Evolutionary conservation across 768 basidiomycete species (phyloP), one percentile per base, ranked within the genome.

Genomic region (Gloeophyllum trabeum): DNA sequence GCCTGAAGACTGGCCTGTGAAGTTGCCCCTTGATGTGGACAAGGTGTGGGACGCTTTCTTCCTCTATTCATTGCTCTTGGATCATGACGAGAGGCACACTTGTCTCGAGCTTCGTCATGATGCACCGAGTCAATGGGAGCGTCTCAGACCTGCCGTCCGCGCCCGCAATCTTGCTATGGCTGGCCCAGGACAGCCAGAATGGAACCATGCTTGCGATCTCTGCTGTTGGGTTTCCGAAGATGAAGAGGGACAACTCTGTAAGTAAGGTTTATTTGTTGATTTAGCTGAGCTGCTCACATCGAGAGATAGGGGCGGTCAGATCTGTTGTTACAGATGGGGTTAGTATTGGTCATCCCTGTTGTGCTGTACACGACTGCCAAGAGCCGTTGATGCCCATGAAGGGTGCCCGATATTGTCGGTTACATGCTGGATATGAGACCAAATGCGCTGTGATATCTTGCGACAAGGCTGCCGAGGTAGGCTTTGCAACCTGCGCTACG

Each of bases 291-390:
- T n/a, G n/a, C n/a, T n/a, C n/a, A n/a, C n/a, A n/a, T n/a, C n/a
- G n/a, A n/a, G n/a, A n/a, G n/a, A n/a, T 24, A 35, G 38, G 34
- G 7, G 34, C 24, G 22, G 20, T 52, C 20, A 45, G 47, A 12
- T 41, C 53, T 5, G 46, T 46, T 1, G 55, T 61, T 12, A 56
- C 51, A 13, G 61, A 64, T 52, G 58, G 61, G 4, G 49, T 63
- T 20, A 53, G 53, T 6, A 50, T 65, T 39, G 62, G 61, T 5
- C 55, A 53, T 39, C 56, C 56, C 1, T 56, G 57, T 30, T 65
- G 62, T 42, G 46, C 39, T 13, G 50, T 54, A 2, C 57, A 59
- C 30, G 48, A 60, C 30, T 63, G 62, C 45, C 36, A 48, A 2
- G 42, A 36, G 3, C 51, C 54, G 12, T 46, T 61, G 5, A 10